Evolutionary conservation across 2,329 filamentous ascomycete species (phyloP), one percentile per base, ranked within the genome.

Genomic region (Huntiella omanensis): DNA sequence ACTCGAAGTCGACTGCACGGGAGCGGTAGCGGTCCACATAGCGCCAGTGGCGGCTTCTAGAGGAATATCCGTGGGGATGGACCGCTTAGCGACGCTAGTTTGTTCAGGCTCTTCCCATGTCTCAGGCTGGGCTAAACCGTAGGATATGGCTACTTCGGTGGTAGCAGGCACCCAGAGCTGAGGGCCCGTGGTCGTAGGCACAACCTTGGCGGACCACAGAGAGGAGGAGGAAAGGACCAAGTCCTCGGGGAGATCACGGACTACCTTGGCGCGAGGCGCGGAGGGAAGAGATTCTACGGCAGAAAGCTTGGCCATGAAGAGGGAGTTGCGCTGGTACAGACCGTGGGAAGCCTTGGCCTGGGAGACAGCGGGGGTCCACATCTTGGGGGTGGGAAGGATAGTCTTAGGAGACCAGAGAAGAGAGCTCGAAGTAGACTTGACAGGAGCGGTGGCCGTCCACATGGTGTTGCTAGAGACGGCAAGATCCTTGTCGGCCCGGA

Each of bases 61-160:
- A 8, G 22, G 22, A 1, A 28, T 28, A 5, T 28, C 22, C 6
- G 6, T 28, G 6, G 22, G 22, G 7, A 28, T 28, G 3, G 22
- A 28, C 5, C 22, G 22, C 22, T 28, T 28, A 2, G 22, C 22
- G 7, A 28, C 22, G 8, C 22, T 28, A 1, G 22, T 28, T 28
- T 28, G 22, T 2, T 28, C 22, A 6, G 22, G 22, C 22, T 28
- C 22, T 28, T 28, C 22, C 22, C 22, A 28, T 28, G 8, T 3
- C 2, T 6, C 22, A 1, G 22, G 62, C 49, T 66, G 60, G 2
- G 60, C 56, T 5, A 63, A 52, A 12, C 53, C 53, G 15, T 46
- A 43, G 11, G 42, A 36, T 6, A 38, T 37, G 19, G 17, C 17
- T 1, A 3, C 10, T 7, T 12, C 8, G 10, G 34, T 13, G 11